phyloP scores from a whole-genome alignment of 228 moss, liverwort and hornwort species.

The Sphagnum magellanicum region DNA sequence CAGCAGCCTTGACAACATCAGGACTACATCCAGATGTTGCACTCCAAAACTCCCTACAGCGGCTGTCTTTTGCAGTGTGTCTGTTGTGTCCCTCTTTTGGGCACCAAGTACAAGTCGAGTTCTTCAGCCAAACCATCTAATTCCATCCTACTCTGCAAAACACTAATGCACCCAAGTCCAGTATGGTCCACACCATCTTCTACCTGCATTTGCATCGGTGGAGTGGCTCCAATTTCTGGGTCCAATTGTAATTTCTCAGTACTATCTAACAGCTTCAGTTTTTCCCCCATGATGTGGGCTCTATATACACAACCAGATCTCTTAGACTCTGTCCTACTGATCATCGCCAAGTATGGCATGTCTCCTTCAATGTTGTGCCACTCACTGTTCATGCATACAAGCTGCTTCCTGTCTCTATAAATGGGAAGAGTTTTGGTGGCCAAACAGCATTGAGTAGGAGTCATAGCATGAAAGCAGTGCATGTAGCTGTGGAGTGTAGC shows the following conservation, averaged over 20 bases:
- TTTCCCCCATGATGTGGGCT: slow-evolving; percentile 33
- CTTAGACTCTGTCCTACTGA: slow-evolving; percentile 33
- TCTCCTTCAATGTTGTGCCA: too few species aligned
- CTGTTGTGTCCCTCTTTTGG: slow-evolving; percentile 1
- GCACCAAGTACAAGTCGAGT: too few species aligned
- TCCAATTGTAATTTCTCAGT: too few species aligned
- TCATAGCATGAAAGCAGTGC: slow-evolving; percentile 71
- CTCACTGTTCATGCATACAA: too few species aligned
- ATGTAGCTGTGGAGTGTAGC: slow-evolving; percentile 54
- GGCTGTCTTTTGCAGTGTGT: slow-evolving; percentile 7
- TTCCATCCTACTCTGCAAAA: too few species aligned
- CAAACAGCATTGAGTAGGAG: slow-evolving; percentile 67
- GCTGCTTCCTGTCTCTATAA: slow-evolving; percentile 40
- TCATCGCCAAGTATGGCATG: not conserved
- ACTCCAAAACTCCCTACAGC: slow-evolving; percentile 8
- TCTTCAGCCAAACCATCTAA: too few species aligned
- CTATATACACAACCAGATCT: slow-evolving; percentile 31
- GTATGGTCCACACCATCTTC: too few species aligned
- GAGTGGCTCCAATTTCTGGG: too few species aligned
- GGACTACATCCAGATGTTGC: slow-evolving; percentile 1
- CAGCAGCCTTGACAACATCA: not conserved
- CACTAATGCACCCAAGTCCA: too few species aligned
- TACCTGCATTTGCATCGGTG: too few species aligned
- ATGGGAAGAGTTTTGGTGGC: slow-evolving; percentile 60
- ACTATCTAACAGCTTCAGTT: slow-evolving; percentile 11